These are phyloP conservation scores for Xylariales sp. DNA, from an alignment of 2,329 filamentous ascomycete genomes.

Conservation along the genomic window DNA sequence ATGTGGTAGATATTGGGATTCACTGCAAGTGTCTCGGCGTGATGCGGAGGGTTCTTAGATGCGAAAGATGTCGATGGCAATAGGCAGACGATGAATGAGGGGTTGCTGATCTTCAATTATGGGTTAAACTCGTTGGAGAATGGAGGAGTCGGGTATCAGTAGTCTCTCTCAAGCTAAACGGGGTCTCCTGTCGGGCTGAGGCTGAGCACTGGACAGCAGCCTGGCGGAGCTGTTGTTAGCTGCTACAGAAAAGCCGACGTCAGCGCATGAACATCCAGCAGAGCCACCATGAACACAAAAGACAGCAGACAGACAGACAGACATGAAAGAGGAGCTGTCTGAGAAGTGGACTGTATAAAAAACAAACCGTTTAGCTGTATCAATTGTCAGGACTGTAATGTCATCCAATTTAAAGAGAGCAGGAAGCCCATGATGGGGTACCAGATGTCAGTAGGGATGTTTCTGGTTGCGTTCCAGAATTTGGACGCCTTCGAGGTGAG, in stretches of 20 bases:
- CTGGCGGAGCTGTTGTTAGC: constrained; percentile 32
- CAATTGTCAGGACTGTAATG: no score
- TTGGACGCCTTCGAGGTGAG: not conserved
- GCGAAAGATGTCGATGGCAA: constrained; percentile 14
- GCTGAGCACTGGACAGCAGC: constrained; percentile 25
- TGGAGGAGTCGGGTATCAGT: constrained; percentile 1
- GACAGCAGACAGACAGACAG: not conserved
- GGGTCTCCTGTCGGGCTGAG: not conserved
- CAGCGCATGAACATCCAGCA: constrained; percentile 36
- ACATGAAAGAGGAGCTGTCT: no score
- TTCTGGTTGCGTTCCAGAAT: constrained; percentile 5
- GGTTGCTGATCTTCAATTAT: not conserved
- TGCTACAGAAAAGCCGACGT: no score
- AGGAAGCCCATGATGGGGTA: constrained; percentile 1
- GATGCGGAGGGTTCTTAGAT: constrained; percentile 19
- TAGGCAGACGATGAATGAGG: not conserved
- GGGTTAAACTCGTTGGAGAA: no score
- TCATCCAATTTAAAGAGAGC: no score
- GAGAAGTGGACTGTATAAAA: no score
- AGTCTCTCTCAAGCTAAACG: constrained; percentile 15
- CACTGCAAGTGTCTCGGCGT: not conserved
- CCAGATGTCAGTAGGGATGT: constrained; percentile 1
- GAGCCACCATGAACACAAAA: constrained; percentile 1
- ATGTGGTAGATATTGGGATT: not conserved
- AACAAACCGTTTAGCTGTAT: no score